A percentile compares a stretch with the other conserved stretches of the same genome.
Conservation (phyloP, 2,329 filamentous ascomycete genomes). For the Aspergillus japonicus region DNA sequence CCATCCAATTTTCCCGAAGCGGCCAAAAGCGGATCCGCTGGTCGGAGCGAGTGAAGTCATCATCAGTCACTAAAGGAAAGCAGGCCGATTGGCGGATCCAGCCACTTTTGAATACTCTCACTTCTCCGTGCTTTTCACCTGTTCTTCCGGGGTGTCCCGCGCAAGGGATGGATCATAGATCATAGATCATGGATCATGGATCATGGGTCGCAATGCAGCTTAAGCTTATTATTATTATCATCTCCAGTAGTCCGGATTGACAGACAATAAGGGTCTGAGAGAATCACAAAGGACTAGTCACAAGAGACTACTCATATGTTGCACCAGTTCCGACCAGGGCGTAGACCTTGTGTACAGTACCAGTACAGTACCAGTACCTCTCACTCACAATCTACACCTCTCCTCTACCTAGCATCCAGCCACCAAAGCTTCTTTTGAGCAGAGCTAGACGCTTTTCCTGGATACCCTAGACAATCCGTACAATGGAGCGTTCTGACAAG, state of each 20-base stretch:
- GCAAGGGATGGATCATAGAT: background rate
- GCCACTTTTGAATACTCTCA: too few species aligned
- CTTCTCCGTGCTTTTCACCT: too few species aligned
- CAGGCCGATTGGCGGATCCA: slow-evolving; percentile 15
- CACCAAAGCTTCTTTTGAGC: background rate
- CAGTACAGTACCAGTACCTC: background rate
- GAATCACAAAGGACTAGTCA: too few species aligned
- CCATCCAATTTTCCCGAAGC: slow-evolving; percentile 11
- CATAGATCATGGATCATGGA: too few species aligned
- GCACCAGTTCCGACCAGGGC: too few species aligned
- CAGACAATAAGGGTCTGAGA: too few species aligned
- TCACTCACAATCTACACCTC: background rate
- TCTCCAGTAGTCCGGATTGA: too few species aligned
- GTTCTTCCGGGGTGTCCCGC: background rate
- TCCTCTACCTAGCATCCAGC: background rate
- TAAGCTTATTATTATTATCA: background rate
- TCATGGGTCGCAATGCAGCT: background rate
- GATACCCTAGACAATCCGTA: background rate
- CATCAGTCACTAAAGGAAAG: slow-evolving; percentile 13
- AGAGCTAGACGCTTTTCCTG: too few species aligned
- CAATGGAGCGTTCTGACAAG: background rate
- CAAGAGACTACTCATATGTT: too few species aligned
- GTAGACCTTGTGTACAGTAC: too few species aligned
- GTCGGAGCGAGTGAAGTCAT: slow-evolving; percentile 22
- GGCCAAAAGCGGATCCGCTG: background rate